These are phyloP conservation scores for Tylopilus felleus DNA, from an alignment of 768 basidiomycete species.

Conservation along the genomic window DNA sequence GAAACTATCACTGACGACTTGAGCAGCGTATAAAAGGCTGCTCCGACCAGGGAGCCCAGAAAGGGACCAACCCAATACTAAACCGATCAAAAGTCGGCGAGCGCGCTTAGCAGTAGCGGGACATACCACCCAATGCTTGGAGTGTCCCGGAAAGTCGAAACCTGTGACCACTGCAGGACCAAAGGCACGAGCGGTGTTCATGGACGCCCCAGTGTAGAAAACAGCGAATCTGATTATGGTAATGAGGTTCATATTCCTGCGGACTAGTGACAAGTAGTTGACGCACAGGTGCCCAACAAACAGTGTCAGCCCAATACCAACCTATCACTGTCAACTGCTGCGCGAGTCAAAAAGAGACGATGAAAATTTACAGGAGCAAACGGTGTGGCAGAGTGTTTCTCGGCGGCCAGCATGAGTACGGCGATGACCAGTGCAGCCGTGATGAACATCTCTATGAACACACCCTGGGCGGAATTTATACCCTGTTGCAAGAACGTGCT, in stretches of 20 bases:
- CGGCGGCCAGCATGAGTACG: conserved; percentile 71
- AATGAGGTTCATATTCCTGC: neutral
- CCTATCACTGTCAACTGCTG: conserved; percentile 30
- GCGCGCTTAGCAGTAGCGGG: neutral
- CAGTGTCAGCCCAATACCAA: conserved; percentile 64
- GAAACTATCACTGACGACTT: conserved; percentile 41
- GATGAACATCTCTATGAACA: conserved; percentile 73
- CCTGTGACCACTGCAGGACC: conserved; percentile 67
- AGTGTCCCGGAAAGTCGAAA: conserved; percentile 38
- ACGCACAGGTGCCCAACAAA: conserved; percentile 60
- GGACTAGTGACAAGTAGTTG: neutral
- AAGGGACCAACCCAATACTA: conserved; percentile 74
- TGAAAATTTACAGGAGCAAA: conserved; percentile 56
- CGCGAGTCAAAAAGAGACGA: neutral
- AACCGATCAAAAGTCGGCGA: conserved; percentile 5
- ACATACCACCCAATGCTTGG: conserved; percentile 61
- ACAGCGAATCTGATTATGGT: conserved; percentile 46
- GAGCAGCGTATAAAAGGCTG: conserved; percentile 53
- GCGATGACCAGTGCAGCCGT: conserved; percentile 56
- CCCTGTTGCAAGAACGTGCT: conserved; percentile 49
- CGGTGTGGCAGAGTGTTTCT: conserved; percentile 63
- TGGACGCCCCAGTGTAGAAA: conserved; percentile 60
- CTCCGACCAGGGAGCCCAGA: conserved; percentile 59
- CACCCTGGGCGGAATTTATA: conserved; percentile 52
- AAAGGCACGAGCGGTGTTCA: conserved; percentile 69